Evolutionary conservation across 495 filamentous ascomycete genomes (phyloP), one percentile per base, ranked within the genome.

Genomic region (Choiromyces venosus): DNA sequence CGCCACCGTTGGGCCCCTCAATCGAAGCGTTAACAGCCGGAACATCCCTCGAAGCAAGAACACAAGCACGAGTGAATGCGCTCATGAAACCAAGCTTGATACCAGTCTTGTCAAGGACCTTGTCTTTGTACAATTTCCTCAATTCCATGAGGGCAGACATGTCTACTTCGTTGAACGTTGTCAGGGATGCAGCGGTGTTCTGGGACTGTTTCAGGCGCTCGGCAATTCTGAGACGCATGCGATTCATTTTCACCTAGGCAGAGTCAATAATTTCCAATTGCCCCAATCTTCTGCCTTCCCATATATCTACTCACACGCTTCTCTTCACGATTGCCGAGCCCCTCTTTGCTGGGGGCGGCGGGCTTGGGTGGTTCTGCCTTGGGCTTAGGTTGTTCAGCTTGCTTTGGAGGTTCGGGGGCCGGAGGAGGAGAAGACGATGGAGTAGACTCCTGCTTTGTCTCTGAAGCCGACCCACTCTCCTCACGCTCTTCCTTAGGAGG

Each of bases 21-120:
- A 99, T 99, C 36, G 94, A 97, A 12, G 95, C 96, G 77, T 99
- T 99, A 81, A 98, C 93, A n/a, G 91, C 90, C 29, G 95, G 95
- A 33, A 99, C 85, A 76, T 97, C 93, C 79, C 89, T 91, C 93
- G 97, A 97, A 68, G 95, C 95, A 66, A 97, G 85, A 36, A 97
- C 89, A 81, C 90, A 93, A 35, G 95, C 95, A 71, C 91, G 91
- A 6, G 94, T 93, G 85, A 99, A 99, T 19, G 94, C 94, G 82
- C 92, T 93, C 94, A 98, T 98, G 85, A 98, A 99, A 36, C 95
- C 95, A 61, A 99, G 91, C 86, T 99, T 99, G 39, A 97, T 91
- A 36, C 95, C 96, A 25, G 92, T 95, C 86, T 93, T 96, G 88
- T 98, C 96, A 69, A 98, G 85, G 7, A 97, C 83, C 72, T 96